Conservation (phyloP, 75 land plant genomes). For the Picea sitchensis region DNA sequence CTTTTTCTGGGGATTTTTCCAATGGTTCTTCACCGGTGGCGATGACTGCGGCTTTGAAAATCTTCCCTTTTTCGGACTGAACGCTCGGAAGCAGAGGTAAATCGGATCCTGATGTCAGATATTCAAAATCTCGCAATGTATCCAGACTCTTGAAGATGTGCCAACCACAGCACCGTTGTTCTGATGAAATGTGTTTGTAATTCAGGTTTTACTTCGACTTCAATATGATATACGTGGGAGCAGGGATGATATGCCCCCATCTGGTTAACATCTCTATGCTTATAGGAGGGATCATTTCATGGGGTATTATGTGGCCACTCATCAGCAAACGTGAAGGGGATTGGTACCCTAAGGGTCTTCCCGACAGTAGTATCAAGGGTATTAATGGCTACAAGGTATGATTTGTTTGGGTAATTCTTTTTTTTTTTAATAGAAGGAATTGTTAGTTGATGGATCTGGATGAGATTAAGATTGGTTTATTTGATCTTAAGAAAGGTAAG, state of each 20-base stretch:
- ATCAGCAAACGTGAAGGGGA: slow-evolving; percentile 57
- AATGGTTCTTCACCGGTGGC: slow-evolving; percentile 87
- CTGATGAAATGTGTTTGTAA: no score
- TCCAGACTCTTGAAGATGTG: neutral
- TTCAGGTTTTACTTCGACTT: slow-evolving; percentile 1
- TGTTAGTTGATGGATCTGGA: no score
- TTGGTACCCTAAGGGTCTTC: slow-evolving; percentile 59
- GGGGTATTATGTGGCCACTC: slow-evolving; percentile 89
- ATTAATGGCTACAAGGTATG: slow-evolving; percentile 89
- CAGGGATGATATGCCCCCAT: no score
- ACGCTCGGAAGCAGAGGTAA: slow-evolving; percentile 54
- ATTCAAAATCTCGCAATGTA: no score
- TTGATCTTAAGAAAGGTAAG: no score
- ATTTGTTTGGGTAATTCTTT: no score
- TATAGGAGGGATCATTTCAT: no score
- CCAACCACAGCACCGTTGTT: no score
- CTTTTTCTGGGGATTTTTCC: slow-evolving; percentile 80
- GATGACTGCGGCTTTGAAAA: slow-evolving; percentile 72
- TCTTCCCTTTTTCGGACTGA: slow-evolving; percentile 84
- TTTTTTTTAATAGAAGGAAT: no score
- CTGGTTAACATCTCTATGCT: no score
- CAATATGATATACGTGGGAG: no score
- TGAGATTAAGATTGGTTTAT: no score
- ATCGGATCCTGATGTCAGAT: neutral
- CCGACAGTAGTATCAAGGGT: slow-evolving; percentile 68